Evolutionary conservation across 2,329 filamentous ascomycete genomes (phyloP).

Genomic region (Phyllosticta paracitricarpa): DNA sequence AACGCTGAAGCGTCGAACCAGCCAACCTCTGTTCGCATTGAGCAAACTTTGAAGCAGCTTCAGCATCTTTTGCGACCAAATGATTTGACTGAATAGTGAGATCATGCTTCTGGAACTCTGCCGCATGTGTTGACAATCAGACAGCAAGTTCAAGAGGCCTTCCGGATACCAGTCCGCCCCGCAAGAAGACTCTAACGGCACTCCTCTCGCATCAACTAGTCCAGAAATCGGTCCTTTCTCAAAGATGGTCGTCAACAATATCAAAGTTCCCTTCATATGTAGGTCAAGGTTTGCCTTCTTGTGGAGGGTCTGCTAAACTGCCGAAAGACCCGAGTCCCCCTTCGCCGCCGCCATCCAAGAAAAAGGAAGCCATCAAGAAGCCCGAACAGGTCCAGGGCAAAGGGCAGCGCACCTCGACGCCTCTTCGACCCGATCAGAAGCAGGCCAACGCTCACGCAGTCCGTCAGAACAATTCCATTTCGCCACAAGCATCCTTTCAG

Average conservation of each 20-base stretch:
- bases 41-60: constrained; percentile 64
- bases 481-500: not conserved
- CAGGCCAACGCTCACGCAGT: not conserved
- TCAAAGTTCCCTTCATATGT: constrained; percentile 28
- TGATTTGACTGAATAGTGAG: constrained; percentile 61
- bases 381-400: not conserved
- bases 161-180: not conserved
- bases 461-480: not conserved
- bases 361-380: not conserved
- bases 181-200: not conserved
- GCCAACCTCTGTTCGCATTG: constrained; percentile 54
- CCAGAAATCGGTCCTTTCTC: constrained; percentile 42
- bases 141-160: constrained; percentile 6
- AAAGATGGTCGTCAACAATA: constrained; percentile 40
- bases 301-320: not conserved
- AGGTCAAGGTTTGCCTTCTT: constrained; percentile 1
- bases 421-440: not conserved
- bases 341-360: not conserved
- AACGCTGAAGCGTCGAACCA: constrained; percentile 57
- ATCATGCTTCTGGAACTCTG: not conserved
- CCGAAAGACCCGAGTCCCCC: not conserved
- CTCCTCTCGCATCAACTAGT: not conserved
- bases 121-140: not conserved
- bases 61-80: constrained; percentile 62
- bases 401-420: not conserved